Base-by-base conservation (phyloP, 495 filamentous ascomycete genomes). In the Hypoxylon subgilvum region DNA sequence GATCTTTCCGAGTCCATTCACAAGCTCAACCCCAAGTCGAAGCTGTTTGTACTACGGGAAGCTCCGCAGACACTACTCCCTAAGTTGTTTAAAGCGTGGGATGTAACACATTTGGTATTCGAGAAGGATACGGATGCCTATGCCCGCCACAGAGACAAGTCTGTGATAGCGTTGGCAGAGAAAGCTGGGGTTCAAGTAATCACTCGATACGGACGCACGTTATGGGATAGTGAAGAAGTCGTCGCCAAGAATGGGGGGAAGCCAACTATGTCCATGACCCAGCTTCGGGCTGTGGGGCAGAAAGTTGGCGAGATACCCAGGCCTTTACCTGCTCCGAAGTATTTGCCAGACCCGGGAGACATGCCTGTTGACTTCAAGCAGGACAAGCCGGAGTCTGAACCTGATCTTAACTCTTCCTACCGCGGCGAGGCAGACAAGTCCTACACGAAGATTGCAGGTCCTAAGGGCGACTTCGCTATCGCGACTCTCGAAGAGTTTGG, bases 101-200 rank as follows among this genome's bases (percentile, higher is more conserved):
- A 78, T 14, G 80, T 88, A 19, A 84, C 84, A 0, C 87, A 89
- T 72, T 68, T 89, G 2, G 87, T 88, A 0, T 90, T 89, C 61
- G 86, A 89, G 66, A 87, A 85, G 58, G 87, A 90, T 53, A 87
- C 85, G 2, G 87, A 89, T 71, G 76, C 84, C 0, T 89, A 89
- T 66, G 87, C 81, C 3, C 72, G 78, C 7, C 76, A 83, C 12
- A 68, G 87, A 28, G 87, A 90, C 69, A 74, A 67, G 32, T 64
- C 66, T 6, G 75, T 89, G 25, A 71, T 79, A 10, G 67, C 72
- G 4, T 53, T 83, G 23, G 87, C 86, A 1, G 74, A 81, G 54
- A 70, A 85, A 39, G 83, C 81, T 1, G 87, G 86, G 0, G 84
- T 89, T 8, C 65, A 88, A 56, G 83, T 89, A 0, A 73, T 89